phyloP scores from a whole-genome alignment of 371 early-diverging fungal genomes.

The Haplosporangium sp. region DNA sequence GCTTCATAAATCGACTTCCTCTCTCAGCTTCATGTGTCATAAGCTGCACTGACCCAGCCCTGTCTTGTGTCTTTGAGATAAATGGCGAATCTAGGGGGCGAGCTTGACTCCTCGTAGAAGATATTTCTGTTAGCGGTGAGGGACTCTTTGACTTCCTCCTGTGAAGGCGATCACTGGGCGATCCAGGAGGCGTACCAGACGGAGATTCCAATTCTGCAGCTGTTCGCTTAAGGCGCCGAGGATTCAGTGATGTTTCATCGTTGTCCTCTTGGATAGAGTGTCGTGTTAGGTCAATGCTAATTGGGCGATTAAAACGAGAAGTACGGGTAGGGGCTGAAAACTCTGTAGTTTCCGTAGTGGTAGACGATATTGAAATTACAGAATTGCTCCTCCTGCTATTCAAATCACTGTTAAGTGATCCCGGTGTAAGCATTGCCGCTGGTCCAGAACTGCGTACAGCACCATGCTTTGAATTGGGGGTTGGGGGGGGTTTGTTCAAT shows the following conservation, averaged over 20 bases:
- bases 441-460: constrained; percentile 17
- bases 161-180: neutral
- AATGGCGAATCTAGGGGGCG: constrained; percentile 19
- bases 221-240: constrained; percentile 28
- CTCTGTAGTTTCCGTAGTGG: constrained; percentile 19
- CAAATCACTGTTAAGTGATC: neutral
- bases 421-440: constrained; percentile 3
- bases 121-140: constrained; percentile 2
- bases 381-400: constrained; percentile 31
- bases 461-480: constrained; percentile 16
- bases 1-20: constrained; percentile 26
- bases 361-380: constrained; percentile 28
- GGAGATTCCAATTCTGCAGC: constrained; percentile 30
- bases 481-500: constrained; percentile 12
- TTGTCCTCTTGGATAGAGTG: constrained; percentile 23
- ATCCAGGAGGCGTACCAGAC: constrained; percentile 22
- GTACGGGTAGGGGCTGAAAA: constrained; percentile 21
- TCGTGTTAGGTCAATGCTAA: constrained; percentile 29
- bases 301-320: constrained; percentile 7
- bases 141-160: constrained; percentile 25
- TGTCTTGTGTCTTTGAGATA: constrained; percentile 5
- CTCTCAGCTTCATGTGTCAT: constrained; percentile 3
- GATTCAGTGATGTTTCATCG: neutral
- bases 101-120: neutral
- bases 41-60: neutral